A percentile compares a stretch with the other conserved stretches of the same genome.
Conservation (phyloP, 108 stramenopile genomes). For the Nitzschia palea region DNA sequence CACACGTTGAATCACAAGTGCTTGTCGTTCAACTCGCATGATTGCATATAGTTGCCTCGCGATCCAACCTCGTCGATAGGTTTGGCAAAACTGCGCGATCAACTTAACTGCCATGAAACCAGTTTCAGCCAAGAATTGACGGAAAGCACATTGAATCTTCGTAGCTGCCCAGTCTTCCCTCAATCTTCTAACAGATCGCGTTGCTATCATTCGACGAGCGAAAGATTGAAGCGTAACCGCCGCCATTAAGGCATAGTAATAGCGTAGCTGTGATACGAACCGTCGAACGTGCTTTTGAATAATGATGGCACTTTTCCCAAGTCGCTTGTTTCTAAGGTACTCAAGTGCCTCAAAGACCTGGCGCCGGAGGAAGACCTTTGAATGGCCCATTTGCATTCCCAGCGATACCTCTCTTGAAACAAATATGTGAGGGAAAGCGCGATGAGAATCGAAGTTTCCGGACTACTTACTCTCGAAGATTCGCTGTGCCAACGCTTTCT, state of each 20-base stretch:
- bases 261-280: constrained; percentile 37
- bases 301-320: constrained; percentile 41
- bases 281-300: constrained; percentile 52
- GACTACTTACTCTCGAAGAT: constrained; percentile 14
- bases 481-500: not conserved
- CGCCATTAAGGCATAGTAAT: constrained; percentile 10
- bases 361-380: constrained; percentile 84
- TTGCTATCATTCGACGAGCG: constrained; percentile 37
- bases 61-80: constrained; percentile 43
- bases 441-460: not conserved
- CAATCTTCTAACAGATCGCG: constrained; percentile 9
- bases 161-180: constrained; percentile 39
- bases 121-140: constrained; percentile 36
- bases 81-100: constrained; percentile 59
- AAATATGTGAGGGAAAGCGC: not conserved
- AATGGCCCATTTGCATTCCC: constrained; percentile 85
- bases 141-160: constrained; percentile 51
- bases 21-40: constrained; percentile 40
- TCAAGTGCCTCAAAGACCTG: constrained; percentile 84
- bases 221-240: constrained; percentile 37
- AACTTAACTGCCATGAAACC: constrained; percentile 37
- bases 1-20: constrained; percentile 36
- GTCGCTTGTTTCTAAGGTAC: constrained; percentile 48
- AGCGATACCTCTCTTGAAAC: constrained; percentile 34
- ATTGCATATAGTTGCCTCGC: constrained; percentile 36